phyloP scores from a whole-genome alignment of 106 monocot genomes.

The Dactylorhiza incarnata region DNA sequence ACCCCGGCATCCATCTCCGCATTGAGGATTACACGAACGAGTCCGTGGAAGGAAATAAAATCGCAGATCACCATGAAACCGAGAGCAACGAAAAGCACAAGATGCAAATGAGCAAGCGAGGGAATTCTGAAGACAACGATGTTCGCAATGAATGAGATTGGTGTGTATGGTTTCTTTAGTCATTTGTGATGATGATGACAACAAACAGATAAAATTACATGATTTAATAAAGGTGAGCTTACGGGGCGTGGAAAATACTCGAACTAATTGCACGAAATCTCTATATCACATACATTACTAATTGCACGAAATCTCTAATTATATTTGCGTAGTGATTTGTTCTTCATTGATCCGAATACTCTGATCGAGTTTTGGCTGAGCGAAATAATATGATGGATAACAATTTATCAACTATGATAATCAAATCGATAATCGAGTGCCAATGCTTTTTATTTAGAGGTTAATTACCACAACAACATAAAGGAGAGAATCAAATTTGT shows the following conservation, averaged over 20 bases:
- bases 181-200: neutral
- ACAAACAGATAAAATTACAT: neutral
- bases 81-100: slow-evolving; percentile 6
- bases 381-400: neutral
- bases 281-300: neutral
- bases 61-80: neutral
- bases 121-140: neutral
- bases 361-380: too few species aligned
- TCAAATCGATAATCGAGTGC: neutral
- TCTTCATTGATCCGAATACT: too few species aligned
- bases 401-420: neutral
- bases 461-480: neutral
- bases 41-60: neutral
- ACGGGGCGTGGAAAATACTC: neutral
- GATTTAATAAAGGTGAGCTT: neutral
- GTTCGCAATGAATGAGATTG: neutral
- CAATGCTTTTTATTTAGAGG: neutral
- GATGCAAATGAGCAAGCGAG: neutral
- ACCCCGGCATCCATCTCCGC: slow-evolving; percentile 42
- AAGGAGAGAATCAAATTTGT: neutral
- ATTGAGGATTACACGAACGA: slow-evolving; percentile 20
- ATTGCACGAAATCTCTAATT: neutral
- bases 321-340: too few species aligned
- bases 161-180: neutral
- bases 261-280: neutral